Evolutionary conservation across 169 alveolate species (phyloP).

Genomic region (Plasmodium malariae): DNA sequence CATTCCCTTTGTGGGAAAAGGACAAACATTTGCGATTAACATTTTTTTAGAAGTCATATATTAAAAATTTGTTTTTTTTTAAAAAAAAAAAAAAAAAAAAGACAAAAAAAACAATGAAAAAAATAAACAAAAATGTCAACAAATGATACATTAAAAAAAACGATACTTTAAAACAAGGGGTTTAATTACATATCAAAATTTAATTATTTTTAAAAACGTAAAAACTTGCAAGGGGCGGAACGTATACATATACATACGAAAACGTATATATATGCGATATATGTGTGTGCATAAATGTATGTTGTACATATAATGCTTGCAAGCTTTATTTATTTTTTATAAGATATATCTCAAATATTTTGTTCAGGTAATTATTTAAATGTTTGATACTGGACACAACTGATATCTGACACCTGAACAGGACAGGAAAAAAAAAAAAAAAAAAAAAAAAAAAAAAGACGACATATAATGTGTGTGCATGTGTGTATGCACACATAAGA

Average conservation of each 20-base stretch:
- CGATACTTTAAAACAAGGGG: neutral
- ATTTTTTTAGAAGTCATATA: too few species aligned
- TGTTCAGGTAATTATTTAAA: conserved; percentile 65
- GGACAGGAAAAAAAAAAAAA: neutral
- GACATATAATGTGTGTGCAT: neutral
- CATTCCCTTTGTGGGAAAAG: too few species aligned
- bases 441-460: neutral
- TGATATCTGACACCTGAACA: conserved; percentile 67
- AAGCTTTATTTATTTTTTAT: conserved; percentile 33
- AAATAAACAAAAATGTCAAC: neutral
- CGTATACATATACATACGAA: too few species aligned
- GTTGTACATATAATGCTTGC: too few species aligned
- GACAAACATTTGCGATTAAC: too few species aligned
- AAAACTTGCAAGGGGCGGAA: neutral
- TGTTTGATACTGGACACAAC: conserved; percentile 56
- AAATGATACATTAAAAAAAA: neutral
- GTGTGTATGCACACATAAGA: neutral
- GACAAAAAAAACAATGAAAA: neutral
- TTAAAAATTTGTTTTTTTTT: too few species aligned
- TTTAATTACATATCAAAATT: neutral
- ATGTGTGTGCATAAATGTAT: too few species aligned
- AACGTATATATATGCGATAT: too few species aligned
- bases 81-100: too few species aligned
- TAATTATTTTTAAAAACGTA: neutral
- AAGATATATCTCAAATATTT: conserved; percentile 64